Evolutionary conservation across 1,139 yeast species (phyloP).

Genomic region (Suhomyces yuchorum): DNA sequence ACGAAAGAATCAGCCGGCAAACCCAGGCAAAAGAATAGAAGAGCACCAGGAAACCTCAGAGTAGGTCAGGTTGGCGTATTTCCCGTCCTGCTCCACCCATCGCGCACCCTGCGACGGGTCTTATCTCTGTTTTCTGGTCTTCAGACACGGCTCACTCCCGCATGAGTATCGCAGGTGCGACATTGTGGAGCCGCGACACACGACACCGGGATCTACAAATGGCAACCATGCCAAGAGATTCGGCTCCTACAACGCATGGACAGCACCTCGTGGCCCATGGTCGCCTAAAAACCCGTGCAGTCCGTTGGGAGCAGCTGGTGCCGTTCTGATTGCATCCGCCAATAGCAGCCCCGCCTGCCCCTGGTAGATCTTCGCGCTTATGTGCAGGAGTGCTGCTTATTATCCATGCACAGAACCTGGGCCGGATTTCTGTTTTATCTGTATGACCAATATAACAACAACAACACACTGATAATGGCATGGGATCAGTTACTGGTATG

Average conservation of each 20-base stretch:
- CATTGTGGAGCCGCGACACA: slow-evolving; percentile 1
- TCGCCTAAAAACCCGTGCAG: background rate
- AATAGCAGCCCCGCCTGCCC: background rate
- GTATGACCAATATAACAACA: slow-evolving; percentile 2
- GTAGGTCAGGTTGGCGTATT: too few species aligned
- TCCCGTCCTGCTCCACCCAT: too few species aligned
- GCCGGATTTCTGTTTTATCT: background rate
- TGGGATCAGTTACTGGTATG: slow-evolving; percentile 48
- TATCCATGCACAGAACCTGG: slow-evolving; percentile 1
- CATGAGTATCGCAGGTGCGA: background rate
- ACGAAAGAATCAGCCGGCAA: too few species aligned
- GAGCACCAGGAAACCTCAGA: too few species aligned
- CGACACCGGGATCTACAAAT: background rate
- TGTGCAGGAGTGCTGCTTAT: background rate
- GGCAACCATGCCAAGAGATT: slow-evolving; percentile 1
- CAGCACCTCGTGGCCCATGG: background rate
- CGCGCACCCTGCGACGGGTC: too few species aligned
- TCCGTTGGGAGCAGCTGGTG: background rate
- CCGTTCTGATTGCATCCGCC: background rate
- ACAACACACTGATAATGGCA: slow-evolving; percentile 25
- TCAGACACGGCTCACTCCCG: background rate
- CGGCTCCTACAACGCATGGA: background rate
- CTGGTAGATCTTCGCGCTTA: slow-evolving; percentile 1
- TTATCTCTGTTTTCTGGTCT: background rate
- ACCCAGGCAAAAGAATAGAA: too few species aligned